A percentile compares a stretch with the other conserved stretches of the same genome.
phyloP scores from a whole-genome alignment of 176 grass and related monocot genomes.

The Zoysia pacifica region DNA sequence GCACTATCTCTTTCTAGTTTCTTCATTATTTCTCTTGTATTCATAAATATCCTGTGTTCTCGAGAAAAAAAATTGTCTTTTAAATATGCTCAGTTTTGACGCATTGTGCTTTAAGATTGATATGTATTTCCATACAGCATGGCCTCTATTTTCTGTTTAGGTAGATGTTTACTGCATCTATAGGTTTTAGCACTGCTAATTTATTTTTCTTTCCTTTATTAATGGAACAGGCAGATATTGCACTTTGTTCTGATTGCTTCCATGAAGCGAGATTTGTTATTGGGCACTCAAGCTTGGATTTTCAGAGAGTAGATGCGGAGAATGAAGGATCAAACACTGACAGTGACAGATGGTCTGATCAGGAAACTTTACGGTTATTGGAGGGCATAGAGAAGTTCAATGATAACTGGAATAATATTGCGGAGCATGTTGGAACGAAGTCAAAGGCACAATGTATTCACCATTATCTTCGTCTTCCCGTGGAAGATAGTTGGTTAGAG shows the following conservation, averaged over 20 bases:
- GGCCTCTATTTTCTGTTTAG: constrained; percentile 17
- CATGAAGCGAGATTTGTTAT: constrained; percentile 77
- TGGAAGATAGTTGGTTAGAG: constrained; percentile 75
- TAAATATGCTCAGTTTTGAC: neutral
- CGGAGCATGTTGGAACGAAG: constrained; percentile 81
- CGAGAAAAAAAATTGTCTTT: no score
- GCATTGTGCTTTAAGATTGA: neutral
- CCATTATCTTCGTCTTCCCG: constrained; percentile 87
- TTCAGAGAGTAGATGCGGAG: constrained; percentile 72
- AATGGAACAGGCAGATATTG: constrained; percentile 66
- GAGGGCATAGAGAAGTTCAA: constrained; percentile 89
- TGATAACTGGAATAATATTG: constrained; percentile 90
- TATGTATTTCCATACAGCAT: neutral
- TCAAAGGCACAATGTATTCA: constrained; percentile 93
- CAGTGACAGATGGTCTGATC: constrained; percentile 81
- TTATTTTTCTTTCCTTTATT: constrained; percentile 19
- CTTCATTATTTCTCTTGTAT: constrained; percentile 1
- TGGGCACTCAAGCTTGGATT: constrained; percentile 93
- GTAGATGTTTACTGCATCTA: constrained; percentile 4
- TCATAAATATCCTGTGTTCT: no score
- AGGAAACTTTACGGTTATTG: constrained; percentile 86
- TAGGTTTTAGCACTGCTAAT: neutral
- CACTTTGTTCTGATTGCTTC: constrained; percentile 88
- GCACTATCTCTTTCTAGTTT: neutral
- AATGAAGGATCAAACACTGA: constrained; percentile 63